Conservation (phyloP, 2,329 filamentous ascomycete genomes). For the Colletotrichum gigasporum region DNA sequence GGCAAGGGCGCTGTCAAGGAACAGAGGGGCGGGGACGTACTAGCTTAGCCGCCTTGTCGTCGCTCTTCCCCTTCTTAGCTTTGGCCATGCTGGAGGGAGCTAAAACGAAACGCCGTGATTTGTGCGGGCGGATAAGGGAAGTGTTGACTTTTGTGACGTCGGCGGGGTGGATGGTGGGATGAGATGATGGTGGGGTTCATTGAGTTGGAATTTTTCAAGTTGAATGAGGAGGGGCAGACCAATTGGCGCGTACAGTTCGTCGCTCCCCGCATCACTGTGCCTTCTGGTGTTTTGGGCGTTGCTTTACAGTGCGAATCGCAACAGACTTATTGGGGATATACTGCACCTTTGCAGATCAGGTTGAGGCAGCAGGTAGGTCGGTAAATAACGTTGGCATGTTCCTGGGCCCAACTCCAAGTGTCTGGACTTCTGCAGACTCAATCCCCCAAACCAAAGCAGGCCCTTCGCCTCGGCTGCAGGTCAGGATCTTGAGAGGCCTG, state of each 20-base stretch:
- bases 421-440: no score
- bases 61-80: constrained; percentile 57
- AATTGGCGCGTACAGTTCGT: constrained; percentile 11
- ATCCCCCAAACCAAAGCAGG: no score
- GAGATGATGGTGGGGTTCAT: constrained; percentile 29
- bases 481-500: no score
- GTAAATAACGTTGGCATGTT: no score
- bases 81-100: constrained; percentile 53
- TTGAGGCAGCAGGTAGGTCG: no score
- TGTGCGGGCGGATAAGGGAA: not conserved
- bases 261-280: constrained; percentile 10
- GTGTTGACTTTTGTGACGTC: constrained; percentile 25
- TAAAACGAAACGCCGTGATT: not conserved
- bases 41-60: constrained; percentile 62
- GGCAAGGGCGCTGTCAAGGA: constrained; percentile 29
- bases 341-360: no score
- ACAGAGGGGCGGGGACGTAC: constrained; percentile 38
- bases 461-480: no score
- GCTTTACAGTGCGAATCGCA: not conserved
- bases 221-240: constrained; percentile 24
- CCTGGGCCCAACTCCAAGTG: not conserved
- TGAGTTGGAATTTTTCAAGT: constrained; percentile 21
- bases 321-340: not conserved
- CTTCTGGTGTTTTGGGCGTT: not conserved
- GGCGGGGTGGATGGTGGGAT: constrained; percentile 27